Evolutionary conservation across 2,329 filamentous ascomycete genomes (phyloP).

Genomic region (Parastagonospora avenae): DNA sequence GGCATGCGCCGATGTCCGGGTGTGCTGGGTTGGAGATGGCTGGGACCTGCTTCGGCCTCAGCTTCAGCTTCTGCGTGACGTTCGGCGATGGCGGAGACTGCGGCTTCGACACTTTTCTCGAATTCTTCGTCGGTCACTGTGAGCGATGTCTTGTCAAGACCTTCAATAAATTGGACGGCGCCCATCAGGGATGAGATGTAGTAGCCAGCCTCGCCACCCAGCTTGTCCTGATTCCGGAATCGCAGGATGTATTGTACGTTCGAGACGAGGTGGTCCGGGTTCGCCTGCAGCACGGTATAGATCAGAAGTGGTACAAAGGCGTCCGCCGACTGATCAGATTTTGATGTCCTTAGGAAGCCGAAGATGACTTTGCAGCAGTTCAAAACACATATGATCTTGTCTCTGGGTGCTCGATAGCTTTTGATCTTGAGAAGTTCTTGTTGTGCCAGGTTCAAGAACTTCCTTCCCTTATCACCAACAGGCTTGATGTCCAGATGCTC

Average conservation of each 20-base stretch:
- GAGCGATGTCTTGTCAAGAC: constrained; percentile 88
- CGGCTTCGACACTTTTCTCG: constrained; percentile 92
- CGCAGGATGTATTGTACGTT: constrained; percentile 98
- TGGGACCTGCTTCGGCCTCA: constrained; percentile 1
- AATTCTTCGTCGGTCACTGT: constrained; percentile 96
- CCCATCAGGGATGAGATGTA: constrained; percentile 97
- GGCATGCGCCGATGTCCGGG: constrained; percentile 42
- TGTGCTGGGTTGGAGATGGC: constrained; percentile 22
- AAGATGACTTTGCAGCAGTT: constrained; percentile 99
- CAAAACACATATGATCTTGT: constrained; percentile 97
- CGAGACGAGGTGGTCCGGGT: constrained; percentile 92
- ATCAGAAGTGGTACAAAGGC: constrained; percentile 91
- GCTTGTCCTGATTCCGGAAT: constrained; percentile 96
- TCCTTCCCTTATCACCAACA: constrained; percentile 81
- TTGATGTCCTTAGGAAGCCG: constrained; percentile 87
- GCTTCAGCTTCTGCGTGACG: constrained; percentile 63
- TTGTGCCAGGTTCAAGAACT: constrained; percentile 87
- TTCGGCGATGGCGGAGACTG: constrained; percentile 93
- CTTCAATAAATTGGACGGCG: constrained; percentile 95
- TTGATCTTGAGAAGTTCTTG: constrained; percentile 97
- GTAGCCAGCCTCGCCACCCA: constrained; percentile 96
- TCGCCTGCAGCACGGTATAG: constrained; percentile 92
- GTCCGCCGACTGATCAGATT: constrained; percentile 93
- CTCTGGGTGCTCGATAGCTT: constrained; percentile 91
- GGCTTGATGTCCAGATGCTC: constrained; percentile 91